Evolutionary conservation across 345 rosid species (phyloP).

Genomic region (Syzygium jambos): DNA sequence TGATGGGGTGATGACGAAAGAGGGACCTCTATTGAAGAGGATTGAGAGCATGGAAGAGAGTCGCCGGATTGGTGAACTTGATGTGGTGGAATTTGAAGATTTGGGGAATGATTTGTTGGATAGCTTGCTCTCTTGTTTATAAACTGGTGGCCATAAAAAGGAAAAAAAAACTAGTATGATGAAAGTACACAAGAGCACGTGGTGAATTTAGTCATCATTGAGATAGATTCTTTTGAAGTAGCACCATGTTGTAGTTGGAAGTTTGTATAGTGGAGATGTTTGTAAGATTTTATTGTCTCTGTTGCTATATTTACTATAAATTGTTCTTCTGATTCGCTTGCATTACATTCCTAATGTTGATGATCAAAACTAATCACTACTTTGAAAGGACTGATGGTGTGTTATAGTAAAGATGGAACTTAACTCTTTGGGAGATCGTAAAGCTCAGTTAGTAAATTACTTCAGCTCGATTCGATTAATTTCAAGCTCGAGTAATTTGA

Average conservation of each 20-base stretch:
- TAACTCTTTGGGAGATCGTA: neutral
- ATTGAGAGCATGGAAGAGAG: slow-evolving; percentile 7
- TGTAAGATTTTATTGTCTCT: neutral
- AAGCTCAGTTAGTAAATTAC: neutral
- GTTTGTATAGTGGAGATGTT: neutral
- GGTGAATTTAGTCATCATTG: neutral
- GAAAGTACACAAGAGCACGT: neutral
- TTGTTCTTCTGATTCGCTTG: neutral
- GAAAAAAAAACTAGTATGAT: neutral
- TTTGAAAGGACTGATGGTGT: neutral
- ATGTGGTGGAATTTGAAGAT: slow-evolving; percentile 49
- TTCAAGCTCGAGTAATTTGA: neutral
- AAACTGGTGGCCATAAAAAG: neutral
- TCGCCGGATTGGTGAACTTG: slow-evolving; percentile 14
- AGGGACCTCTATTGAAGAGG: slow-evolving; percentile 30
- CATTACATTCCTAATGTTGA: neutral
- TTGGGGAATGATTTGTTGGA: slow-evolving; percentile 71
- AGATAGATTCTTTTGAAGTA: neutral
- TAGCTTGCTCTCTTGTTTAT: slow-evolving; percentile 47
- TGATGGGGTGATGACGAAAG: neutral
- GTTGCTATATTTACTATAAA: neutral
- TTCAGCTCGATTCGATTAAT: neutral
- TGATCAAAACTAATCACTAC: neutral
- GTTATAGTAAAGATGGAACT: neutral
- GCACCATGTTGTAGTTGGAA: neutral